Percentiles rank a stretch among this genome's conserved stretches.
Evolutionary conservation across 108 stramenopile genomes (phyloP).

Genomic region (Phaeodactylum tricornutum): DNA sequence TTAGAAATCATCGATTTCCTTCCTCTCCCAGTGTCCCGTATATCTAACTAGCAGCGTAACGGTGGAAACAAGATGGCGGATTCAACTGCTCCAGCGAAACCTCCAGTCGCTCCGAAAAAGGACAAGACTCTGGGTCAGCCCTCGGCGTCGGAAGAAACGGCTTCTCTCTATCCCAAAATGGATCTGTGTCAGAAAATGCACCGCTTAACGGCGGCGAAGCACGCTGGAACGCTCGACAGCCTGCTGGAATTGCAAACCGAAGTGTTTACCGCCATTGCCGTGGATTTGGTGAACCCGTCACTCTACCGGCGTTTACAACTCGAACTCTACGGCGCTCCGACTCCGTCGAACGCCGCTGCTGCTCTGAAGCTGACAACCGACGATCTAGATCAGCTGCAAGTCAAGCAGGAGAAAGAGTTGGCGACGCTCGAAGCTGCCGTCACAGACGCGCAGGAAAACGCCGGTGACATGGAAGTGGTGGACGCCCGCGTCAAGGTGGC

Average conservation of each 20-base stretch:
- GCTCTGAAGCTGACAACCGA: conserved; percentile 19
- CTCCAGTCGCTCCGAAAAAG: too few relatives aligned
- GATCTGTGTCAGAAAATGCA: conserved; percentile 61
- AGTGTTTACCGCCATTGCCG: conserved; percentile 36
- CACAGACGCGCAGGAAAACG: conserved; percentile 78
- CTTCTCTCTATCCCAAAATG: conserved; percentile 73
- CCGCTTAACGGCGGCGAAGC: conserved; percentile 29
- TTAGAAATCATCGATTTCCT: too few relatives aligned
- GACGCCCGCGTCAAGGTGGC: conserved; percentile 82
- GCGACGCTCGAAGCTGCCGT: conserved; percentile 38
- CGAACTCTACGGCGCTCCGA: conserved; percentile 9
- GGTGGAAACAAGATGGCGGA: too few relatives aligned
- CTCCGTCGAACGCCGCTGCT: not conserved
- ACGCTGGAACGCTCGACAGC: conserved; percentile 13
- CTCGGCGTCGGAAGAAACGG: conserved; percentile 58
- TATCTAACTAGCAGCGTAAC: too few relatives aligned
- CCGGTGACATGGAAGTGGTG: conserved; percentile 98
- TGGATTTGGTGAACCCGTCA: conserved; percentile 59
- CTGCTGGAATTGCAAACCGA: conserved; percentile 24
- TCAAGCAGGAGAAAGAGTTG: conserved; percentile 32
- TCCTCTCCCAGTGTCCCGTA: too few relatives aligned
- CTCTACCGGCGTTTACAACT: conserved; percentile 42
- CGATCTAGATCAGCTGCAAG: conserved; percentile 27
- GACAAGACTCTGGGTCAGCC: too few relatives aligned
- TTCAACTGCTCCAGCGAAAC: too few relatives aligned